Base-by-base conservation (phyloP, 78 protist genomes). In the Polysphondylium violaceum region DNA sequence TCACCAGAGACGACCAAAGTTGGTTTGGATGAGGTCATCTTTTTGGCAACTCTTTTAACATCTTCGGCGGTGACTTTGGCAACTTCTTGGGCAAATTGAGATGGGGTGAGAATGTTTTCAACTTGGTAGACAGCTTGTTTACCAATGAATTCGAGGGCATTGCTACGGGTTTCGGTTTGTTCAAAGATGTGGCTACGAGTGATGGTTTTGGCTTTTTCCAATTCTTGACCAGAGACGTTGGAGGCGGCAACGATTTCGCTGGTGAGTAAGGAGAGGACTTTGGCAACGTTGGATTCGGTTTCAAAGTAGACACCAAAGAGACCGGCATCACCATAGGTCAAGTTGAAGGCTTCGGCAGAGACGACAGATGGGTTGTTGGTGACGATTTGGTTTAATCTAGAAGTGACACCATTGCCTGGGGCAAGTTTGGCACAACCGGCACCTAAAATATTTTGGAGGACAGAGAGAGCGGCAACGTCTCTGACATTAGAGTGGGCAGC, bases 101-200 rank as follows among this genome's bases (percentile, higher is more conserved):
- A 47, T 67, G 91, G 91, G 3, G 91, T 83, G 41, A 69, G 40
- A 41, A 83, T 61, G 17, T 56, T 71, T 38, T 64, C 68, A 19
- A 21, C 9, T 0, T 33, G 3, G 50, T 69, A 58, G 61, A 83
- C 25, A 27, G 91, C 91, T 69, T 83, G 91, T 36, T 83, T 83
- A 69, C 91, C 91, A 71, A 83, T 58, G 23, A 83, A 83, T 44
- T 83, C 79, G 73, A 83, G 79, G 14, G 91, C 79, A 19, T 29
- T 1, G 14, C 53, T 38, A 41, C 91, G 58, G 25, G 16, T 11
- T 1, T 83, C 91, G 1, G 72, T n/a, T 53, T 50, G 74, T 31
- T 55, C 91, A 12, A 83, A 31, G 71, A 40, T 7, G 56, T 29
- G 19, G 19, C 33, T 29, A 50, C 58, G 51, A 12, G 91, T 14